Evolutionary conservation across 2,329 filamentous ascomycete species (phyloP).

Genomic region (Zasmidium angulare): DNA sequence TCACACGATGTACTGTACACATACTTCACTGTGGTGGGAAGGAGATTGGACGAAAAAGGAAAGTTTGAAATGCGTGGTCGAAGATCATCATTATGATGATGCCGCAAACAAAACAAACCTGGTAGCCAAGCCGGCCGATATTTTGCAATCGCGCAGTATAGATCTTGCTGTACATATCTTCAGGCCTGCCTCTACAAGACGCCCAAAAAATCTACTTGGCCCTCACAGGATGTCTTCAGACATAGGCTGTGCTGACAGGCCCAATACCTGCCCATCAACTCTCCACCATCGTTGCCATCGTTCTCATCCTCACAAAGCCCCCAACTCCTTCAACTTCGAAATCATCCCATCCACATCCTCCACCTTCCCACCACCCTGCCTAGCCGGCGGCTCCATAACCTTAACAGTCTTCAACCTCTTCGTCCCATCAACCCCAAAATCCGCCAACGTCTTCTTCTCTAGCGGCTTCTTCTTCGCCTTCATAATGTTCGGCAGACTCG

Average conservation of each 20-base stretch:
- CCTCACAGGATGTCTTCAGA: no score
- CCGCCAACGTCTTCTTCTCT: slow-evolving; percentile 83
- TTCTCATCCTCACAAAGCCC: slow-evolving; percentile 65
- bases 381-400: slow-evolving; percentile 80
- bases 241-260: no score
- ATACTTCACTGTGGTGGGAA: not conserved
- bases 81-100: not conserved
- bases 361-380: slow-evolving; percentile 94
- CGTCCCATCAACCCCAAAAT: slow-evolving; percentile 74
- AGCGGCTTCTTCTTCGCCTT: slow-evolving; percentile 99
- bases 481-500: slow-evolving; percentile 97
- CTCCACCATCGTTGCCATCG: no score
- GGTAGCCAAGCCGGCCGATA: not conserved
- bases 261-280: no score
- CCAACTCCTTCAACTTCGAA: slow-evolving; percentile 90
- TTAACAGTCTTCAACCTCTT: slow-evolving; percentile 84
- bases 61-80: not conserved
- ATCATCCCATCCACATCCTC: slow-evolving; percentile 96
- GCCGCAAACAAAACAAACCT: not conserved
- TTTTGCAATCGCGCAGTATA: no score
- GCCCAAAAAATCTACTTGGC: no score
- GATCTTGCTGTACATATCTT: no score
- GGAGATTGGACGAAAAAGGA: no score
- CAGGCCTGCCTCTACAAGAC: no score
- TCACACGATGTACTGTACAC: not conserved